A percentile compares a stretch with the other conserved stretches of the same genome.
phyloP scores from a whole-genome alignment of 2,329 filamentous ascomycete genomes.

The Grosmannia penicillata region DNA sequence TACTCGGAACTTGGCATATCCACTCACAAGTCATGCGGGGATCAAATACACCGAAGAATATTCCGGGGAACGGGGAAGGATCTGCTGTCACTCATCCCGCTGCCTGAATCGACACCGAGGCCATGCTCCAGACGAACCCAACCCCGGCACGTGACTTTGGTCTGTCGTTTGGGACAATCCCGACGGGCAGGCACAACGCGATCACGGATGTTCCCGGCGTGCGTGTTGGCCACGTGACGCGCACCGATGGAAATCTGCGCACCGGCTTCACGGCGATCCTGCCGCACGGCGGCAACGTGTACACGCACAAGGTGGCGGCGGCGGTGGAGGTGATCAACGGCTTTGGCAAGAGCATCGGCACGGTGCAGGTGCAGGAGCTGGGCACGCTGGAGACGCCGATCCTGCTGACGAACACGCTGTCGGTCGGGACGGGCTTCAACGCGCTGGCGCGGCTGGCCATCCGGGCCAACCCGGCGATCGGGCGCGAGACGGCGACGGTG shows the following conservation, averaged over 20 bases:
- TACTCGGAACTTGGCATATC: no score
- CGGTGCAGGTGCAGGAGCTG: constrained; percentile 47
- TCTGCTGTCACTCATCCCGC: no score
- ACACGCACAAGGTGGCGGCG: constrained; percentile 37
- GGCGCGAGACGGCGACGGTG: constrained; percentile 14
- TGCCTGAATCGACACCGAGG: no score
- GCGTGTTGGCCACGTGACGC: constrained; percentile 22
- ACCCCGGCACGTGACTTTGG: not conserved
- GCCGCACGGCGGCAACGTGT: constrained; percentile 29
- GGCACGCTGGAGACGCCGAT: constrained; percentile 44
- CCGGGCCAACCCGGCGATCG: not conserved
- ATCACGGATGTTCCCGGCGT: constrained; percentile 36
- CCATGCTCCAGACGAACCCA: no score
- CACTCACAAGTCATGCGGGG: no score
- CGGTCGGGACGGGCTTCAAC: constrained; percentile 36
- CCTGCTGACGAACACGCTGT: constrained; percentile 42
- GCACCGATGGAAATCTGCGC: constrained; percentile 19
- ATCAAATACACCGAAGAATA: no score
- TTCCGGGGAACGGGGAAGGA: no score
- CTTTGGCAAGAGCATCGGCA: constrained; percentile 46
- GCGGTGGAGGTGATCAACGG: constrained; percentile 32
- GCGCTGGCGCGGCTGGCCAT: constrained; percentile 17
- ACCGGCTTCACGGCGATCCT: constrained; percentile 36
- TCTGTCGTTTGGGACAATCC: not conserved
- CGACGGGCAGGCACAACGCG: constrained; percentile 28